Conservation (phyloP, 1,284 basidiomycete species). For the Pterulicium gracile region DNA sequence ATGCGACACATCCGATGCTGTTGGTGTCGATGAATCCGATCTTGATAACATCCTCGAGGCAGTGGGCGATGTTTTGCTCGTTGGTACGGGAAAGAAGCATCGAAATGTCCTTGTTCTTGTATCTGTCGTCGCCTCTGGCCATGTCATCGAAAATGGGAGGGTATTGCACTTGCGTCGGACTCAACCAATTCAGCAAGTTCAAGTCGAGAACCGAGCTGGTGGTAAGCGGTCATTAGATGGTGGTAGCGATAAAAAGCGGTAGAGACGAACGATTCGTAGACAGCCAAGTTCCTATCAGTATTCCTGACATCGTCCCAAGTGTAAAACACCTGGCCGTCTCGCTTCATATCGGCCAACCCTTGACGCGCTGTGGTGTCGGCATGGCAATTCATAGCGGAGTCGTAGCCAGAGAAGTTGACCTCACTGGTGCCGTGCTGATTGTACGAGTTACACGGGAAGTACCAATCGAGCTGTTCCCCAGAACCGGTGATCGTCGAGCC, state of each 20-base stretch:
- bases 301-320: slow-evolving; percentile 81
- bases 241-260: slow-evolving; percentile 5
- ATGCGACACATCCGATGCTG: slow-evolving; percentile 93
- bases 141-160: slow-evolving; percentile 78
- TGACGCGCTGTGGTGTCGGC: slow-evolving; percentile 40
- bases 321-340: slow-evolving; percentile 85
- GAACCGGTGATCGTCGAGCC: slow-evolving; percentile 58
- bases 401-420: slow-evolving; percentile 64
- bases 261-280: slow-evolving; percentile 75
- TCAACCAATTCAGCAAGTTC: slow-evolving; percentile 76
- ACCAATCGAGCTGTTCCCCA: slow-evolving; percentile 63
- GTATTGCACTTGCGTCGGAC: slow-evolving; percentile 66
- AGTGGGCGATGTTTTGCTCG: slow-evolving; percentile 60
- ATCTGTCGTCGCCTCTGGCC: slow-evolving; percentile 60
- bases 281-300: slow-evolving; percentile 69
- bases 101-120: slow-evolving; percentile 77
- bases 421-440: slow-evolving; percentile 58
- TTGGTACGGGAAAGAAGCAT: slow-evolving; percentile 67
- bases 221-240: slow-evolving; percentile 8
- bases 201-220: slow-evolving; percentile 82
- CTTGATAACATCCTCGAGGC: slow-evolving; percentile 77
- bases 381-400: slow-evolving; percentile 63
- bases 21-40: slow-evolving; percentile 93
- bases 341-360: slow-evolving; percentile 34
- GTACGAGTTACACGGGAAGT: slow-evolving; percentile 92